Conservation (phyloP, 371 early-diverging fungal genomes). For the Mortierella sp. region DNA sequence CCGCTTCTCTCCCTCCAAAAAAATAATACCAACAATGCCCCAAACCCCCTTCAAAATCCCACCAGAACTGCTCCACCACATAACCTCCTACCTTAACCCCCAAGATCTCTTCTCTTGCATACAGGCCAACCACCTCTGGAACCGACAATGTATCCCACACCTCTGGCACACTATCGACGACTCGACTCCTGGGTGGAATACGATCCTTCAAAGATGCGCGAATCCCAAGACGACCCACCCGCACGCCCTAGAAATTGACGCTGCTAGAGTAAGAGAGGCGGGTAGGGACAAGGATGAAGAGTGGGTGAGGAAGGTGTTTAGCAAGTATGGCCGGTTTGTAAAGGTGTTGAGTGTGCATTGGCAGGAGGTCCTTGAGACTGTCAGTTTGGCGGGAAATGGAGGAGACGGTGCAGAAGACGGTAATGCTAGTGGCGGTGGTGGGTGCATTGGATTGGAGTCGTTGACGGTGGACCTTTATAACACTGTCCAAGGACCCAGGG, state of each 20-base stretch:
- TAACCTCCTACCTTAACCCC: neutral
- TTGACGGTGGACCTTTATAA: neutral
- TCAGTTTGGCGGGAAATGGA: neutral
- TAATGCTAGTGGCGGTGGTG: neutral
- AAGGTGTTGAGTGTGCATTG: neutral
- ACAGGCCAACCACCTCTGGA: neutral
- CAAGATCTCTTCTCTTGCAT: neutral
- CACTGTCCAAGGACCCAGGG: neutral
- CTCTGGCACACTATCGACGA: conserved; percentile 9
- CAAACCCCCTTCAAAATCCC: no score
- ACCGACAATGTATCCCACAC: neutral
- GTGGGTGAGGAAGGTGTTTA: neutral
- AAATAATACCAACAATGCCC: no score
- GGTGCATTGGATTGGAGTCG: neutral
- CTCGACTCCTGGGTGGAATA: neutral
- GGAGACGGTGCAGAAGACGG: neutral
- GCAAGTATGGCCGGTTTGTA: neutral
- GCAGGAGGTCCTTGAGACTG: neutral
- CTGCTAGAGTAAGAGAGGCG: neutral
- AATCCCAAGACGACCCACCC: neutral
- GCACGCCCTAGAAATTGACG: neutral
- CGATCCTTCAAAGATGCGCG: neutral
- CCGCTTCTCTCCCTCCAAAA: no score
- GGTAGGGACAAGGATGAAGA: neutral
- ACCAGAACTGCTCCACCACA: no score